A percentile compares a stretch with the other conserved stretches of the same genome.
Conservation (phyloP, 176 grass and related monocot genomes). For the Bolboschoenus planiculmis region DNA sequence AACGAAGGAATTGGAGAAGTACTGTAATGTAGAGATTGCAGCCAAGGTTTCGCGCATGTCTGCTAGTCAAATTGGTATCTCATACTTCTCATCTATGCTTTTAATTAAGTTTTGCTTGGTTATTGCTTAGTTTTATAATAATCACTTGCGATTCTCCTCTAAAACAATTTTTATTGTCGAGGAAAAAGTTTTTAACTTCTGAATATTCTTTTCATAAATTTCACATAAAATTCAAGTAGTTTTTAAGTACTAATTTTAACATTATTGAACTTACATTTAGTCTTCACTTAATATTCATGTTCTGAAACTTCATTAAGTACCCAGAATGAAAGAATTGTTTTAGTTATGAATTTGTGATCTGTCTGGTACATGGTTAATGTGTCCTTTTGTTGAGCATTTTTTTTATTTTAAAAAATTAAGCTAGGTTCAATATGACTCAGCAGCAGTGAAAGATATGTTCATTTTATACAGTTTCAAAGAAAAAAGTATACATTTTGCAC, state of each 20-base stretch:
- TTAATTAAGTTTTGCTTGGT: neutral
- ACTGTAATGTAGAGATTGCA: slow-evolving; percentile 91
- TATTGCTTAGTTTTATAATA: neutral
- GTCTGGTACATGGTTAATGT: neutral
- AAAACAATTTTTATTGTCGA: neutral
- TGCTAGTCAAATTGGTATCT: slow-evolving; percentile 74
- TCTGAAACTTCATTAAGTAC: neutral
- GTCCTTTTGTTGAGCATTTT: neutral
- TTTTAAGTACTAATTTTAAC: neutral
- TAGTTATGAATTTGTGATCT: neutral
- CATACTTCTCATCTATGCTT: neutral
- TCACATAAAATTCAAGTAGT: neutral
- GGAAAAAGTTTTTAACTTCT: too few relatives aligned
- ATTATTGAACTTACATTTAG: neutral
- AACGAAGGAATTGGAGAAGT: slow-evolving; percentile 89
- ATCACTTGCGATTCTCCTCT: neutral
- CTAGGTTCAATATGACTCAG: neutral
- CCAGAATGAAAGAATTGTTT: neutral
- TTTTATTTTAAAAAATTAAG: neutral
- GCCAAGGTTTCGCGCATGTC: slow-evolving; percentile 75
- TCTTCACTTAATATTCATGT: neutral
- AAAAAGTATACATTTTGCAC: neutral
- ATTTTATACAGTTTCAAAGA: neutral
- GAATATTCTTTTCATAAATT: neutral
- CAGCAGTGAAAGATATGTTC: neutral